These are phyloP conservation scores for Aspergillus ruber DNA, from an alignment of 2,329 filamentous ascomycete genomes.

Conservation along the genomic window DNA sequence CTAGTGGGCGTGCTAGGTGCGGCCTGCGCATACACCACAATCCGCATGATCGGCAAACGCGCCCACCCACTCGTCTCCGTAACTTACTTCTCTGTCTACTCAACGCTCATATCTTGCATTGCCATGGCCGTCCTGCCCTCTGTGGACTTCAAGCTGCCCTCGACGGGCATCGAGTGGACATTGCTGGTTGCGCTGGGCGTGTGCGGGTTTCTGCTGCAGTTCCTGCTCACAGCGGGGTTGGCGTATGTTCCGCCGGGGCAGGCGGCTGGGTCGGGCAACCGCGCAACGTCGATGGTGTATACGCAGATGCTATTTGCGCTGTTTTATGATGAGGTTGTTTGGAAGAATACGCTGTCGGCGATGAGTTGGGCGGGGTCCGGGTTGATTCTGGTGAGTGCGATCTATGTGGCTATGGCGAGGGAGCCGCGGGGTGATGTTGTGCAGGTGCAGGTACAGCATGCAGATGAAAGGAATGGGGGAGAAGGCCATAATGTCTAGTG, in stretches of 20 bases:
- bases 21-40: slow-evolving; percentile 67
- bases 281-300: slow-evolving; percentile 62
- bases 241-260: slow-evolving; percentile 57
- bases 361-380: slow-evolving; percentile 56
- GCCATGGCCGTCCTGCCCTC: slow-evolving; percentile 53
- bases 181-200: slow-evolving; percentile 63
- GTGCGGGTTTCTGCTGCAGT: slow-evolving; percentile 79
- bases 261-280: slow-evolving; percentile 23
- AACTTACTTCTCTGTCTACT: slow-evolving; percentile 72
- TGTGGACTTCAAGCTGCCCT: slow-evolving; percentile 53
- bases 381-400: slow-evolving; percentile 58
- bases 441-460: no score
- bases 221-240: slow-evolving; percentile 71
- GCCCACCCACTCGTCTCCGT: slow-evolving; percentile 79
- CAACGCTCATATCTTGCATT: slow-evolving; percentile 59
- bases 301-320: slow-evolving; percentile 65
- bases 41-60: slow-evolving; percentile 72
- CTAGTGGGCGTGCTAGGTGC: slow-evolving; percentile 72
- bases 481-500: no score
- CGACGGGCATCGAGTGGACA: slow-evolving; percentile 54
- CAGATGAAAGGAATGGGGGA: no score
- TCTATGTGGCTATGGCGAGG: slow-evolving; percentile 57
- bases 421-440: slow-evolving; percentile 18
- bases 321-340: slow-evolving; percentile 58
- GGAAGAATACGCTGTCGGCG: slow-evolving; percentile 52